Evolutionary conservation across 78 protist genomes (phyloP), one percentile per base, ranked within the genome.

Genomic region (Ministeria vibrans): DNA sequence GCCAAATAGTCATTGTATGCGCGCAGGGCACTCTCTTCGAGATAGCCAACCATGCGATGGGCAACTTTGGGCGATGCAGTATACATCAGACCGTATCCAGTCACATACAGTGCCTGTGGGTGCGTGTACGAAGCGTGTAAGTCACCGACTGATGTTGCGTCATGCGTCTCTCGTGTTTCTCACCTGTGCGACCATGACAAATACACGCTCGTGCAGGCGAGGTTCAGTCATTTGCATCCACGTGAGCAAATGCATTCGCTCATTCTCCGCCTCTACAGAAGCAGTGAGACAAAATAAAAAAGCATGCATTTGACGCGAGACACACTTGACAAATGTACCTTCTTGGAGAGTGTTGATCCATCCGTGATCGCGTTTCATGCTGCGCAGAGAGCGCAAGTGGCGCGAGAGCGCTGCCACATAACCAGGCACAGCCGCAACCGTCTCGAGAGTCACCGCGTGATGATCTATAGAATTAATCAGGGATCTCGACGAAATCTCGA

Each of bases 21-120:
- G 22, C 70, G 9, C 36, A 85, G 84, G 42, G 96, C 92, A 75
- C 87, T 90, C 81, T 93, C 93, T 61, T 90, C 92, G 25, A 93
- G 79, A 46, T 91, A 93, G 15, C 98, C 98, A 62, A 88, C 91
- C 43, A 92, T 86, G 46, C 96, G 80, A 44, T 92, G 95, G 42
- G 79, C 78, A 27, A 81, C 49, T 44, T 63, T 70, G 22, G 95
- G 95, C 44, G 75, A 23, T 18, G 71, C 0, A 41, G 83, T 6
- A 82, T 89, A 89, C 62, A 62, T 27, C 30, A n/a, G n/a, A n/a
- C n/a, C n/a, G n/a, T n/a, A n/a, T n/a, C n/a, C n/a, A n/a, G n/a
- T n/a, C n/a, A n/a, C n/a, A n/a, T n/a, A n/a, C n/a, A n/a, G n/a
- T n/a, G n/a, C n/a, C n/a, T n/a, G n/a, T n/a, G n/a, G n/a, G n/a